Evolutionary conservation across 805 yeast species (phyloP), one percentile per base, ranked within the genome.

Genomic region (Wickerhamomyces subpelliculosus): DNA sequence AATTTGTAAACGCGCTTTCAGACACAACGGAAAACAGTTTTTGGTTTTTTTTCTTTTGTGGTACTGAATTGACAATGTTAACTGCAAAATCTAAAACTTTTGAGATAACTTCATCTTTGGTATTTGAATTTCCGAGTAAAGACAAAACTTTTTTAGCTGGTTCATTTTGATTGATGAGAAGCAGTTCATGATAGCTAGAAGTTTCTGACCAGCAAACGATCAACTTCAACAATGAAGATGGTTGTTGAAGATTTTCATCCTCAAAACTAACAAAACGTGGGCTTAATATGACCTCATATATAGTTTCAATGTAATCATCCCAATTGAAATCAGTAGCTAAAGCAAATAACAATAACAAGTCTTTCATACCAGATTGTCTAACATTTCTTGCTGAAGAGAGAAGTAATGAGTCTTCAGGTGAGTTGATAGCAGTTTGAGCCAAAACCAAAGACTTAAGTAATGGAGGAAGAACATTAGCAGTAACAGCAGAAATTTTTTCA

Each of bases 221-320:
- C 9, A 87, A 54, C 39, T 68, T 74, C 74, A 89, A 62, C 32
- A 90, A 55, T 0, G 95, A 72, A 0, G 97, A 87, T 1, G 90
- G 80, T 50, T 83, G 87, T 53, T 87, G 94, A 24, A 82, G 64
- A 55, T 90, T 93, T 50, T 84, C 95, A 29, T 63, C 70, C 4
- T 81, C 81, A 58, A 90, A 90, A 11, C 70, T 64, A 1, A 43
- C 65, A 48, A 93, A 65, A 51, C 94, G 73, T 8, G 95, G 88
- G 17, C 57, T 49, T 12, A 90, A 64, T 18, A 87, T 65, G 19
- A 64, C 54, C 4, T 59, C 54, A 51, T 73, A 82, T 11, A 93
- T 72, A 2, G 59, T 48, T 12, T 64, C 62, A 16, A 74, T 67
- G 44, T 70, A 70, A 8, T 64, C 61, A 6, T 52, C 42, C 96